A percentile compares a stretch with the other conserved stretches of the same genome.
phyloP scores from a whole-genome alignment of 2,329 filamentous ascomycete species.

The Penicillium sp. region DNA sequence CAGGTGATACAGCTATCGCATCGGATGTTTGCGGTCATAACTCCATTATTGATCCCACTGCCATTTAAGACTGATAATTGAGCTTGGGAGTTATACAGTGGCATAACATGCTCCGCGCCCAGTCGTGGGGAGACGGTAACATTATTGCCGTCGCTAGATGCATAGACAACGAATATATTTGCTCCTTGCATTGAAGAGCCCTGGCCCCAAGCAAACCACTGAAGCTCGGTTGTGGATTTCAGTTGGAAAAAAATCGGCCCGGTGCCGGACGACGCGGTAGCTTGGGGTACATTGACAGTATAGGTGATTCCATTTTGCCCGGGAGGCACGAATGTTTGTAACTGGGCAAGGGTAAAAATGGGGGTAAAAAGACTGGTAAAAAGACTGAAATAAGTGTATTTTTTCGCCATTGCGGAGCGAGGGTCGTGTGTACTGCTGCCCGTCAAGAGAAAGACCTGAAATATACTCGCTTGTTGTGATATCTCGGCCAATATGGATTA shows the following conservation, averaged over 20 bases:
- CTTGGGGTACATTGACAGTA: constrained; percentile 55
- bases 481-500: too few relatives aligned
- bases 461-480: background rate
- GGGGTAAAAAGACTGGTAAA: constrained; percentile 3
- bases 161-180: constrained; percentile 62
- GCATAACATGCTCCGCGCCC: constrained; percentile 51
- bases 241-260: constrained; percentile 62
- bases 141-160: constrained; percentile 47
- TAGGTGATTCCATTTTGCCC: constrained; percentile 32
- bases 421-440: too few relatives aligned
- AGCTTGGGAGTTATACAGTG: constrained; percentile 46
- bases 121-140: constrained; percentile 59
- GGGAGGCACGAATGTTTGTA: constrained; percentile 11
- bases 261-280: constrained; percentile 50
- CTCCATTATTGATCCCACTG: constrained; percentile 54
- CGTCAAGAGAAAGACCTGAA: background rate
- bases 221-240: constrained; percentile 51
- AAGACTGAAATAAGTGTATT: constrained; percentile 5
- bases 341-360: constrained; percentile 7
- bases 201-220: constrained; percentile 59
- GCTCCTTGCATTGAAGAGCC: constrained; percentile 54
- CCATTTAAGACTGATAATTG: constrained; percentile 57
- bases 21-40: constrained; percentile 62
- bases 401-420: background rate
- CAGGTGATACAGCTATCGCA: constrained; percentile 33